phyloP scores from a whole-genome alignment of 768 basidiomycete species.

The Lactarius sp. region DNA sequence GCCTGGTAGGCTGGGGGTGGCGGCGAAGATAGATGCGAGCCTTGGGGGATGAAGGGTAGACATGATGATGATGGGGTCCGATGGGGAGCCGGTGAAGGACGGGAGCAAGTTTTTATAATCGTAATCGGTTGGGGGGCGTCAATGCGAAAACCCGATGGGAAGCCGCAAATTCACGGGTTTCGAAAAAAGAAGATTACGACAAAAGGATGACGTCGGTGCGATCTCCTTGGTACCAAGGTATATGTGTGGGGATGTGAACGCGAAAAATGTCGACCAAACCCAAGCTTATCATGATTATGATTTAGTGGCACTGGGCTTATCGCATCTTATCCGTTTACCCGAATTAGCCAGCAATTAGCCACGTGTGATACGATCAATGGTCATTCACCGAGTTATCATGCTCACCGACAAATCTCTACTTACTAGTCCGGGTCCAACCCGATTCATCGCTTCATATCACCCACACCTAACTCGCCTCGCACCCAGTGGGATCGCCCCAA shows the following conservation, averaged over 20 bases:
- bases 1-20: slow-evolving; percentile 70
- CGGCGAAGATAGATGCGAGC: slow-evolving; percentile 65
- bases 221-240: neutral
- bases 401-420: neutral
- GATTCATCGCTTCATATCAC: neutral
- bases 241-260: neutral
- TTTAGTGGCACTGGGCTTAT: slow-evolving; percentile 11
- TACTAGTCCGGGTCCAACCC: slow-evolving; percentile 6
- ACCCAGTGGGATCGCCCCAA: neutral
- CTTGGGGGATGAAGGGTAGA: slow-evolving; percentile 60
- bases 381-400: neutral
- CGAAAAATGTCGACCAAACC: too few relatives aligned
- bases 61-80: slow-evolving; percentile 15
- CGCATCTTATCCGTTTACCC: neutral
- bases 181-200: neutral
- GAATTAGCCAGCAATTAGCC: neutral
- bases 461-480: slow-evolving; percentile 9
- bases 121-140: slow-evolving; percentile 14
- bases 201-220: neutral
- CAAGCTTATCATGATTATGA: neutral
- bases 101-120: slow-evolving; percentile 15
- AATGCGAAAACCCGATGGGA: slow-evolving; percentile 10
- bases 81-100: slow-evolving; percentile 7
- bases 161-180: neutral
- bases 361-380: neutral